These are phyloP conservation scores for Colletotrichum sp. DNA, from an alignment of 2,329 filamentous ascomycete species.

Conservation along the genomic window DNA sequence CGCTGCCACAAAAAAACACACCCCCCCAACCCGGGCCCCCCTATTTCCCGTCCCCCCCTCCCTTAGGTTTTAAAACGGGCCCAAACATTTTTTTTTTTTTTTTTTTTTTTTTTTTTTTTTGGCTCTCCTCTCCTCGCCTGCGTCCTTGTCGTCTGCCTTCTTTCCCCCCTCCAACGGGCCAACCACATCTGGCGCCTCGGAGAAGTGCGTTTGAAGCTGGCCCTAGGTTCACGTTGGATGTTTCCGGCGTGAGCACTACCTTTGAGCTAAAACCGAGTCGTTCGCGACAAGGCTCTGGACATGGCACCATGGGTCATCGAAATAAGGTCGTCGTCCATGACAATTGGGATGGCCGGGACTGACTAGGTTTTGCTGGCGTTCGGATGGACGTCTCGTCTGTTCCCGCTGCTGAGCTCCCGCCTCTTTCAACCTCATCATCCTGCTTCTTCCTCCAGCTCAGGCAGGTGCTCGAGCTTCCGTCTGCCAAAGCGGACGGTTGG, in stretches of 20 bases:
- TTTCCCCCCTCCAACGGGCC: not conserved
- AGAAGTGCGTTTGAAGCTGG: not conserved
- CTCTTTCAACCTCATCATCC: not conserved
- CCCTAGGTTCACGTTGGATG: not conserved
- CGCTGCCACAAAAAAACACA: too few relatives aligned
- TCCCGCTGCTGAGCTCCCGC: not conserved
- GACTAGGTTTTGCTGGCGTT: not conserved
- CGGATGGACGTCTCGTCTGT: not conserved
- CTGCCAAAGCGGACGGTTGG: not conserved
- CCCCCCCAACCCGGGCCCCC: too few relatives aligned
- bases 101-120: not conserved
- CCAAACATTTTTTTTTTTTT: not conserved
- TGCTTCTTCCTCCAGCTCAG: not conserved
- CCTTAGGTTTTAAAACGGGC: too few relatives aligned
- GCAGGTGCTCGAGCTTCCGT: not conserved
- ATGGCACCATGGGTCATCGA: not conserved
- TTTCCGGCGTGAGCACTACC: not conserved
- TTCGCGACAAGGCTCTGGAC: not conserved
- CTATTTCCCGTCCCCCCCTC: too few relatives aligned
- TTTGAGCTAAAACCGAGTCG: not conserved
- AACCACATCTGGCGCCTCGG: not conserved
- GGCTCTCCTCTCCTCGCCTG: not conserved
- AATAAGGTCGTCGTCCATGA: not conserved
- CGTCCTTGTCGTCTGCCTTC: not conserved
- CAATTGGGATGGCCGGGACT: not conserved